A percentile compares a stretch with the other conserved stretches of the same genome.
These are phyloP conservation scores for Parastagonospora avenae DNA, from an alignment of 2,329 filamentous ascomycete genomes.

Conservation along the genomic window DNA sequence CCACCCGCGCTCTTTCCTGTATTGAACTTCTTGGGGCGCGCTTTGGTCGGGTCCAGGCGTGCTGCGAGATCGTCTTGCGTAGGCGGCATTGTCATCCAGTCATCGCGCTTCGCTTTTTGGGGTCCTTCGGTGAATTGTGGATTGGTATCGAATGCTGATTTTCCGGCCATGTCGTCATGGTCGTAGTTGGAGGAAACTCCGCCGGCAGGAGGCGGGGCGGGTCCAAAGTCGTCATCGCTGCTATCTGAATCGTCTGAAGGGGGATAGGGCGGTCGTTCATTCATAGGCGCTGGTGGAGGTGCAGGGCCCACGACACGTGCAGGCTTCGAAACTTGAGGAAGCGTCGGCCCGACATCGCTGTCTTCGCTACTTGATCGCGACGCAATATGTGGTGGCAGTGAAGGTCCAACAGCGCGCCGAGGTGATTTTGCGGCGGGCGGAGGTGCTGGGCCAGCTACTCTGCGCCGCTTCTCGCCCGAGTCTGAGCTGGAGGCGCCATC, in stretches of 20 bases:
- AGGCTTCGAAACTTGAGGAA: slow-evolving; percentile 51
- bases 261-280: slow-evolving; percentile 52
- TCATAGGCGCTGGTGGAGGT: slow-evolving; percentile 56
- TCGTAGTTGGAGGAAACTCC: slow-evolving; percentile 16
- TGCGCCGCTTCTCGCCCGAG: slow-evolving; percentile 56
- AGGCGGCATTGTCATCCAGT: slow-evolving; percentile 62
- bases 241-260: slow-evolving; percentile 42
- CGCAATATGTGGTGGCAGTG: slow-evolving; percentile 53
- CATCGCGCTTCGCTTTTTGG: slow-evolving; percentile 70
- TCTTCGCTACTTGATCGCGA: slow-evolving; percentile 34
- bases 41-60: slow-evolving; percentile 80
- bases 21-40: slow-evolving; percentile 82
- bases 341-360: slow-evolving; percentile 40
- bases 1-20: slow-evolving; percentile 65
- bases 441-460: slow-evolving; percentile 61
- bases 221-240: slow-evolving; percentile 54
- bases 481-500: slow-evolving; percentile 48
- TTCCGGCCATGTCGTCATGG: slow-evolving; percentile 8
- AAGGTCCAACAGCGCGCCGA: slow-evolving; percentile 56
- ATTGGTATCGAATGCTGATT: slow-evolving; percentile 42
- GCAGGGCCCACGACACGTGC: slow-evolving; percentile 58
- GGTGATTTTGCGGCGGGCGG: slow-evolving; percentile 49
- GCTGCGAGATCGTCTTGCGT: slow-evolving; percentile 58
- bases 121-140: slow-evolving; percentile 34
- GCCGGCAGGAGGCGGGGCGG: slow-evolving; percentile 48